Conservation (phyloP, 768 basidiomycete species). For the Hypholoma fasciculare region DNA sequence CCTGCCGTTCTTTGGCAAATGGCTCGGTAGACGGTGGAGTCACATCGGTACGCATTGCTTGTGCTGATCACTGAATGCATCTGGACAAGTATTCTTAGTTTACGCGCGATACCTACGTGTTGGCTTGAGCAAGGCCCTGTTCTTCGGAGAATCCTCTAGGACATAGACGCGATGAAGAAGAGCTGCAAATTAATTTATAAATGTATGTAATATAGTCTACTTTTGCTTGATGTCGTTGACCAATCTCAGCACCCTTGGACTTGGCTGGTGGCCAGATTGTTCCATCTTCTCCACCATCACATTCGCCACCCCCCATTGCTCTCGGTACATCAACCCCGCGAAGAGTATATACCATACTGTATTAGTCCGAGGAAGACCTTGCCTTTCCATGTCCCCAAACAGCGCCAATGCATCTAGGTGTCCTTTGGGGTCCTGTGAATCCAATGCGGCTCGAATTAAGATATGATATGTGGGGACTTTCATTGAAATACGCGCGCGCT, state of each 20-base stretch:
- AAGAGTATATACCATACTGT: conserved; percentile 83
- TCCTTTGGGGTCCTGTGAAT: conserved; percentile 48
- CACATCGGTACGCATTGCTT: conserved; percentile 67
- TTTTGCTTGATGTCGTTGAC: conserved; percentile 43
- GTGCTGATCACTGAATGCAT: conserved; percentile 1
- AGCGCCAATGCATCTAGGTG: conserved; percentile 55
- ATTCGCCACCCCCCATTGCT: conserved; percentile 61
- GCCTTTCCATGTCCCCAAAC: conserved; percentile 59
- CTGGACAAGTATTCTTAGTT: conserved; percentile 37
- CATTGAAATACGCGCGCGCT: conserved; percentile 48
- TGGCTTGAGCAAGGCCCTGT: conserved; percentile 65
- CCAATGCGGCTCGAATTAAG: conserved; percentile 67
- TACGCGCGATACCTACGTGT: conserved; percentile 71
- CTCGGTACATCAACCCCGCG: conserved; percentile 55
- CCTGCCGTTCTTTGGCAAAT: conserved; percentile 86
- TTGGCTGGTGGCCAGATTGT: conserved; percentile 42
- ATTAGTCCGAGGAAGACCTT: conserved; percentile 45
- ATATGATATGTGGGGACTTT: conserved; percentile 75
- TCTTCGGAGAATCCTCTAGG: conserved; percentile 37
- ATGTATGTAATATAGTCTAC: background rate
- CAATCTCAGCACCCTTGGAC: conserved; percentile 45
- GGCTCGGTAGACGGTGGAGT: conserved; percentile 83
- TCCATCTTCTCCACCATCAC: conserved; percentile 65
- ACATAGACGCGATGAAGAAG: background rate
- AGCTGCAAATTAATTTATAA: background rate